These are phyloP conservation scores for Aspergillus panamensis DNA, from an alignment of 495 filamentous ascomycete species.

Conservation along the genomic window DNA sequence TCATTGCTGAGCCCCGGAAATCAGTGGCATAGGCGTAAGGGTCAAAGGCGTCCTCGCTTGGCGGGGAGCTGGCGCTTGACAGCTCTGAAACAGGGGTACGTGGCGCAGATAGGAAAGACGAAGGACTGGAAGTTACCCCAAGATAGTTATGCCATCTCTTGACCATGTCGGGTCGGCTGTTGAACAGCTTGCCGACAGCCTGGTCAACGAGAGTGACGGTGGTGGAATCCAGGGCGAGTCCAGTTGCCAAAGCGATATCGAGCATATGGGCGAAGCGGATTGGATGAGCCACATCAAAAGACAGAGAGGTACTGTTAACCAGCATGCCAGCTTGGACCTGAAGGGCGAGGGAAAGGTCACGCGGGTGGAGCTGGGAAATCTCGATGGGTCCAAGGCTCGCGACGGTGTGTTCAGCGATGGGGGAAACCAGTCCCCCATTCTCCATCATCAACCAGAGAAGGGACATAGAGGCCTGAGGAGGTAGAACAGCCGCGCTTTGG, in stretches of 20 bases:
- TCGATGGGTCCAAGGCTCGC: slow-evolving; percentile 56
- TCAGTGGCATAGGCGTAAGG: slow-evolving; percentile 87
- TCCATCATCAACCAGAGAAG: slow-evolving; percentile 73
- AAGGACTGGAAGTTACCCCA: slow-evolving; percentile 37
- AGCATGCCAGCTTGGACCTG: slow-evolving; percentile 64
- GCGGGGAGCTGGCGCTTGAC: slow-evolving; percentile 38
- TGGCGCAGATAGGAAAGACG: slow-evolving; percentile 31
- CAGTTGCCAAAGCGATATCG: slow-evolving; percentile 48
- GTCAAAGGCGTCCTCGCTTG: slow-evolving; percentile 75
- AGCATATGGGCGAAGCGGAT: slow-evolving; percentile 61
- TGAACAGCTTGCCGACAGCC: slow-evolving; percentile 50
- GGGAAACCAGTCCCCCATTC: slow-evolving; percentile 59
- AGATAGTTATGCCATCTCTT: slow-evolving; percentile 56
- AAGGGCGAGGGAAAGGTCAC: slow-evolving; percentile 58
- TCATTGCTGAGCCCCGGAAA: slow-evolving; percentile 84
- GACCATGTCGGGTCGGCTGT: slow-evolving; percentile 54
- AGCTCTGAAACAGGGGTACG: slow-evolving; percentile 43
- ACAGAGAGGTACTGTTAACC: slow-evolving; percentile 37
- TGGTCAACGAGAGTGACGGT: slow-evolving; percentile 55
- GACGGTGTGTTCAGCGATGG: slow-evolving; percentile 60
- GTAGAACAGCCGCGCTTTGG: slow-evolving; percentile 45
- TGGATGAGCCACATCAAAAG: slow-evolving; percentile 52
- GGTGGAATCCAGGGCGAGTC: slow-evolving; percentile 47
- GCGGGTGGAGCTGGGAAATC: slow-evolving; percentile 51
- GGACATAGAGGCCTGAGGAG: slow-evolving; percentile 53